Evolutionary conservation across 75 land plant species (phyloP), one percentile per base, ranked within the genome.

Genomic region (Pinus albicaulis): DNA sequence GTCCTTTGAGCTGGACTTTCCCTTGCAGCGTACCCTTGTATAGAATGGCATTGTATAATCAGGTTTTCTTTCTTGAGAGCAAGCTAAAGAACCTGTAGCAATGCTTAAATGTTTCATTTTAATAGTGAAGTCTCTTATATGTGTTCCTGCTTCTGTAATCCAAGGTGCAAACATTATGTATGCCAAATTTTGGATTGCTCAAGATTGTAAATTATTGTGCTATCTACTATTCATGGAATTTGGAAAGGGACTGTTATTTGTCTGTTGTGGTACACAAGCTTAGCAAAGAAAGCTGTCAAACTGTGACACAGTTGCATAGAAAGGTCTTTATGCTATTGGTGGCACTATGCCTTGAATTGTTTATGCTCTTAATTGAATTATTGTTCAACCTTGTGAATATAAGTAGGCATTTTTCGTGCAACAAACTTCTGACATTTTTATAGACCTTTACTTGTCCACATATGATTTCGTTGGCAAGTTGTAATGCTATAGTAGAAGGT

Each of bases 161-260:
- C 7, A 20, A 68, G 52, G 48, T 3, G 41, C 52, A 68, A 34
- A 68, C 71, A 68, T 8, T 20, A 52, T 36, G 71, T 68, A 38
- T 36, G n/a, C 48, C 52, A 68, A 38, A 38, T 5, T 68, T 38
- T 68, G 71, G 71, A 68, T 20, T n/a, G 48, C 24, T 20, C 48
- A 36, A n/a, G 44, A 68, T 68, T 68, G 71, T 68, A 68, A 36
- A 68, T 68, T n/a, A 36, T 63, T 36, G 34, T 68, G 48, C n/a
- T 68, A 64, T 66, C 20, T 66, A 38, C 38, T 15, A 17, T 36
- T 6, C 41, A 68, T 68, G 41, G 71, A 19, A 31, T 28, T 64
- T 64, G 17, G 14, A 64, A 64, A 31, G 2, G 16, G 15, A 7
- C 19, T 28, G 17, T 64, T 64, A 36, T 19, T 5, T 64, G 68